phyloP scores from a whole-genome alignment of 352 stramenopile genomes.

The Albugo laibachii region DNA sequence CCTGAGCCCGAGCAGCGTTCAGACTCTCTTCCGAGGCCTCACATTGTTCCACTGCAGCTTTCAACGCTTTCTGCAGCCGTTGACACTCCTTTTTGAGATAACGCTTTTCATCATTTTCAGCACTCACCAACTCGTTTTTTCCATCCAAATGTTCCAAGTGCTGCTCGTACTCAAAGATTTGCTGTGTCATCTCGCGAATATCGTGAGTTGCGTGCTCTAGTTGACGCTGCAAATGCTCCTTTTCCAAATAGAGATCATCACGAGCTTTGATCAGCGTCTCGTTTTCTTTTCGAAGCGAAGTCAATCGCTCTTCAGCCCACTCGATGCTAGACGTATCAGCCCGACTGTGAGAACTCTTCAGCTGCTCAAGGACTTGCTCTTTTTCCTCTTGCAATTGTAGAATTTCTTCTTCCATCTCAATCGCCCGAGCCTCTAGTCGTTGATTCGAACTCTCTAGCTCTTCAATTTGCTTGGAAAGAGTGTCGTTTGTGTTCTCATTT shows the following conservation, averaged over 20 bases:
- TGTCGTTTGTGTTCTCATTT: neutral
- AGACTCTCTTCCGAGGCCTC: neutral
- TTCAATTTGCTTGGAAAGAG: neutral
- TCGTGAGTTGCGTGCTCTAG: neutral
- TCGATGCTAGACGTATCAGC: neutral
- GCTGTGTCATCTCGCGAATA: no score
- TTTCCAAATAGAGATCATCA: neutral
- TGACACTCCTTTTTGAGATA: no score
- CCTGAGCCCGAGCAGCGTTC: no score
- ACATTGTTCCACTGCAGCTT: neutral
- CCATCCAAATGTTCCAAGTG: no score
- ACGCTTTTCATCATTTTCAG: no score
- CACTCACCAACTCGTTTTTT: no score
- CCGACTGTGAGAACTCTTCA: neutral
- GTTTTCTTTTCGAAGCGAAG: constrained; percentile 18
- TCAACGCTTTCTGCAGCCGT: neutral
- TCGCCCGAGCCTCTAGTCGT: neutral
- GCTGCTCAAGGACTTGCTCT: neutral
- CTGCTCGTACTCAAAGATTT: no score
- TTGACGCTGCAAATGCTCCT: neutral
- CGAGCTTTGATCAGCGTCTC: constrained; percentile 7
- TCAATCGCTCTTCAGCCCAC: constrained; percentile 3
- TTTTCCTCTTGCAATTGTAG: neutral
- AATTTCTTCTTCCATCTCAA: neutral
- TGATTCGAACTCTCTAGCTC: neutral